Evolutionary conservation across 2,329 filamentous ascomycete species (phyloP), one percentile per base, ranked within the genome.

Genomic region (Curvularia lunata): DNA sequence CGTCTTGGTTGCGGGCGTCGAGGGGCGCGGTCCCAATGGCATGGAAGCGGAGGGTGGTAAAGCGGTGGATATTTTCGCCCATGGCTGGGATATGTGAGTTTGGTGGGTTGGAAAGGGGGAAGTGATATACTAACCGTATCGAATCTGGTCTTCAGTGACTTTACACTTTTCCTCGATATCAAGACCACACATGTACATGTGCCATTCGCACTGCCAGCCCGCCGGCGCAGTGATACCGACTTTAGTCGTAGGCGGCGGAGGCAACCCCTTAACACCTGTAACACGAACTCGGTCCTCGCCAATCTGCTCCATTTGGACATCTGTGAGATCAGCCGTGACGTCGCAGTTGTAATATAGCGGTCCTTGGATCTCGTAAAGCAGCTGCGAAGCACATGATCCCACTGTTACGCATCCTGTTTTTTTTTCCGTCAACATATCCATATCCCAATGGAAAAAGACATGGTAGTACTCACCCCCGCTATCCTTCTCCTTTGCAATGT

Each of bases 221-320:
- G 65, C 66, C 13, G 62, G 63, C 12, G 64, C 65, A 1, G 70
- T 71, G 21, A 71, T 62, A 8, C 69, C 69, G 12, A 71, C 56
- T 69, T 84, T 84, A 4, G 81, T 83, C 0, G 82, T 84, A 4
- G 80, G 73, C 5, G 82, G 82, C 1, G 82, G 82, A 1, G 81
- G 74, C 7, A 74, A 63, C 1, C 75, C 78, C 75, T 79, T 46
- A 70, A 76, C 30, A 82, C 60, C 16, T 74, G 63, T 59, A 10
- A 64, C 63, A 10, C 59, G 62, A 3, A 70, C 83, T 4, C 80
- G 74, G 60, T 86, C 80, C 34, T 75, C 71, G 1, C 77, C 79
- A 2, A 82, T 56, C 52, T 86, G 80, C 47, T 64, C 59, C 59
- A 61, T 68, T 16, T 64, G 58, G 49, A 65, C 61, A 9, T 48